Evolutionary conservation across 208 protist species (phyloP), one percentile per base, ranked within the genome.

Genomic region (Leishmania tarentolae): DNA sequence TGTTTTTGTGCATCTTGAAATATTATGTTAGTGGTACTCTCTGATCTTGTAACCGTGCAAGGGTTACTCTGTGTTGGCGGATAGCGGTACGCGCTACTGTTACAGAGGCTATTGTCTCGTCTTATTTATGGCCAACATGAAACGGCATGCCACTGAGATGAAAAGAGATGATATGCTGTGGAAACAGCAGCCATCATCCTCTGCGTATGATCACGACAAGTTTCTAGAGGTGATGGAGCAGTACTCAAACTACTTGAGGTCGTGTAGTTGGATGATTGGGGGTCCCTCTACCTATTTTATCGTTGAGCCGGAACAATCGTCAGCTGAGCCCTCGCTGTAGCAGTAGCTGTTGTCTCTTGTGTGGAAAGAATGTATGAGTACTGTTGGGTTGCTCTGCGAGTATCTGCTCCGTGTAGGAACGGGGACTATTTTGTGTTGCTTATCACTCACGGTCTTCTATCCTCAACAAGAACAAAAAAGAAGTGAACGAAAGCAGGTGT

Each of bases 221-320:
- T 85, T 81, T 57, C 31, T 76, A 7, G 76, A 80, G 37, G 71
- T 21, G 3, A 80, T 85, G 82, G 76, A 71, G 42, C 50, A 78
- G 53, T 85, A 85, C 61, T 85, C 82, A 7, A 50, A 63, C 5
- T 78, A 74, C 21, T 70, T 81, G 53, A 61, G 76, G 2, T 61
- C 77, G 0, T 52, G 47, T 21, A 81, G 82, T 66, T 85, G 82
- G 82, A 17, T 81, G 19, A 72, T 85, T 6, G 79, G 63, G 8
- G 82, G 82, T 0, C 82, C 82, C 5, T 78, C 82, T n/a, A 59
- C 59, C 17, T 85, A 81, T 40, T 85, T 85, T 74, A 76, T 81
- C 0, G 76, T 78, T 3, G 82, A 85, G 42, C 59, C 82, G 31
- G 53, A 68, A 17, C 69, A 57, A 19, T 35, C 37, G 56, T 77